A percentile compares a stretch with the other conserved stretches of the same genome.
Conservation (phyloP, 2,329 filamentous ascomycete genomes). For the Arthrinium puccinioides region DNA sequence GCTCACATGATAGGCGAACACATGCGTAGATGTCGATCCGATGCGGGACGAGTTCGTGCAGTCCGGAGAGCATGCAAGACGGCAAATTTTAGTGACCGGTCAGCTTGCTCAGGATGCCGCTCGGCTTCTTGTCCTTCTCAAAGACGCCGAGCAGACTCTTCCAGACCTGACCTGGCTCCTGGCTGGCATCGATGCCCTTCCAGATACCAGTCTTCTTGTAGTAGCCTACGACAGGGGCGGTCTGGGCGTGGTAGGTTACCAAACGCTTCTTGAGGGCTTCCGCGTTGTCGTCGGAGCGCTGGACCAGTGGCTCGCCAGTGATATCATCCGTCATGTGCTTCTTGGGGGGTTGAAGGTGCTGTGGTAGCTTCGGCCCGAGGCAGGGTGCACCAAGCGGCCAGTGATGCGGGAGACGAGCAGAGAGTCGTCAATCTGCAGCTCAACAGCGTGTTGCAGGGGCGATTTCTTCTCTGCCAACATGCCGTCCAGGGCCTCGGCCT, state of each 20-base stretch:
- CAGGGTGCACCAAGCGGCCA: slow-evolving; percentile 89
- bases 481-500: slow-evolving; percentile 87
- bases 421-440: slow-evolving; percentile 93
- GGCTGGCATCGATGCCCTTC: slow-evolving; percentile 89
- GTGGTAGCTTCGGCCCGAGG: slow-evolving; percentile 95
- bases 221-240: slow-evolving; percentile 84
- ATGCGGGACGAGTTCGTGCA: no score
- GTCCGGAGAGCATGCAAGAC: no score
- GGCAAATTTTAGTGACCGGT: slow-evolving; percentile 17
- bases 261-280: slow-evolving; percentile 94
- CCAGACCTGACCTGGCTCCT: slow-evolving; percentile 95
- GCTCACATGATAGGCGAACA: no score
- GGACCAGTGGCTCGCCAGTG: slow-evolving; percentile 92
- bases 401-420: slow-evolving; percentile 95
- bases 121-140: slow-evolving; percentile 52
- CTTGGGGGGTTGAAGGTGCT: slow-evolving; percentile 99
- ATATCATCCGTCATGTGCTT: slow-evolving; percentile 89
- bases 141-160: slow-evolving; percentile 85
- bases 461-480: slow-evolving; percentile 78
- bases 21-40: no score
- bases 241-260: slow-evolving; percentile 89
- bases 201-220: slow-evolving; percentile 98
- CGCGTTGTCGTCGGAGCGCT: slow-evolving; percentile 95
- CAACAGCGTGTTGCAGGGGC: slow-evolving; percentile 87
- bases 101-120: slow-evolving; percentile 35